Conservation (phyloP, 1,284 basidiomycete species). For the Phylloboletellus chloephorus region DNA sequence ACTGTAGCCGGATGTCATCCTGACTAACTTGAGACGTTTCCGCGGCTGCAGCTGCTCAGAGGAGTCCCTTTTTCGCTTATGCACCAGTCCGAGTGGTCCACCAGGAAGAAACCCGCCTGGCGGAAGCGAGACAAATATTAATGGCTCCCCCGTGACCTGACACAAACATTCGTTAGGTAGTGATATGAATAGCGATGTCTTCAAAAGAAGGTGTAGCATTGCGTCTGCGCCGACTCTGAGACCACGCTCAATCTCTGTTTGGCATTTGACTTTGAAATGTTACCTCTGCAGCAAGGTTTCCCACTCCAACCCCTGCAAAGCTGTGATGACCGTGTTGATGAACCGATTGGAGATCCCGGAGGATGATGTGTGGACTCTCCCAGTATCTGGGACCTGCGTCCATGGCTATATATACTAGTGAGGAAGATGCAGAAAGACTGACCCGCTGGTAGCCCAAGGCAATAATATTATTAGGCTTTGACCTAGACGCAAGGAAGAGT, state of each 20-base stretch:
- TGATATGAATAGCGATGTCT: constrained; percentile 66
- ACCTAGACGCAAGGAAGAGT: constrained; percentile 39
- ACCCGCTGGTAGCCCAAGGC: constrained; percentile 62
- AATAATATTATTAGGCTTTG: constrained; percentile 50
- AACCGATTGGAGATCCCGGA: constrained; percentile 53
- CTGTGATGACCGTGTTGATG: constrained; percentile 71
- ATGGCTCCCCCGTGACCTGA: constrained; percentile 69
- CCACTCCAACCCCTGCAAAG: constrained; percentile 65
- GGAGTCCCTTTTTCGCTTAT: constrained; percentile 27
- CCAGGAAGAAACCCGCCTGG: constrained; percentile 12
- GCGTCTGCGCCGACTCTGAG: constrained; percentile 64
- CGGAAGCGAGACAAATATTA: constrained; percentile 46
- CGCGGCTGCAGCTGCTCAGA: constrained; percentile 18
- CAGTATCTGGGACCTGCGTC: constrained; percentile 16
- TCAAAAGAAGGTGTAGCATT: constrained; percentile 69
- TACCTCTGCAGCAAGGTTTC: constrained; percentile 57
- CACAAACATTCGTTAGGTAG: constrained; percentile 77
- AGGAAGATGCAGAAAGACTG: constrained; percentile 17
- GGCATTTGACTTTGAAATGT: constrained; percentile 10
- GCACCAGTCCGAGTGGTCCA: constrained; percentile 2
- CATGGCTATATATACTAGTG: not conserved
- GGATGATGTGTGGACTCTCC: constrained; percentile 20
- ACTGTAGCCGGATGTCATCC: constrained; percentile 1
- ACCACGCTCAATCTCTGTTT: constrained; percentile 1
- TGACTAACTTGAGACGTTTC: constrained; percentile 23